These are phyloP conservation scores for Dillenia turbinata DNA, from an alignment of 164 flowering plant species.

Conservation along the genomic window DNA sequence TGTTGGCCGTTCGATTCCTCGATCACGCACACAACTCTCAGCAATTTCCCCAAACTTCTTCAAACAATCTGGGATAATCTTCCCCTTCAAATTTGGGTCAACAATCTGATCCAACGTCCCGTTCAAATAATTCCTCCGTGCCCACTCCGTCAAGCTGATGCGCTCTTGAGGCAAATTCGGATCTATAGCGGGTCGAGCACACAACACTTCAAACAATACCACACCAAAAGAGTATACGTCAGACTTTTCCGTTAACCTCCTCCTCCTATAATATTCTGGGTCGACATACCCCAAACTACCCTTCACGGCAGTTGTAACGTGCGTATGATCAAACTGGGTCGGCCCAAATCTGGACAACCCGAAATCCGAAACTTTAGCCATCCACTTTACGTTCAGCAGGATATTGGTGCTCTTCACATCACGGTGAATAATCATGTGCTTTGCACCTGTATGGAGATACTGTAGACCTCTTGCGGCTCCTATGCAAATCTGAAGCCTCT, in stretches of 20 bases:
- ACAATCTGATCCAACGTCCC: slow-evolving; percentile 27
- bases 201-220: slow-evolving; percentile 18
- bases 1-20: slow-evolving; percentile 32
- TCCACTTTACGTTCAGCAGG: slow-evolving; percentile 27
- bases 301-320: slow-evolving; percentile 11
- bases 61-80: slow-evolving; percentile 30
- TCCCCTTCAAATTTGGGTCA: slow-evolving; percentile 30
- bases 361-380: slow-evolving; percentile 35
- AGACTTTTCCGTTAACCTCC: slow-evolving; percentile 6
- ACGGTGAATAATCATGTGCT: slow-evolving; percentile 31
- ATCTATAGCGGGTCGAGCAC: slow-evolving; percentile 16
- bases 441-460: slow-evolving; percentile 26
- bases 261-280: slow-evolving; percentile 8
- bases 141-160: slow-evolving; percentile 33
- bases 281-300: slow-evolving; percentile 25
- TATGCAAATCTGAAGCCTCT: slow-evolving; percentile 29
- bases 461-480: slow-evolving; percentile 33
- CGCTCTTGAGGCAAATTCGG: slow-evolving; percentile 5
- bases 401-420: slow-evolving; percentile 35
- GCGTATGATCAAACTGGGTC: not conserved
- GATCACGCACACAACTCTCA: slow-evolving; percentile 20
- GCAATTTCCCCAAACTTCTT: slow-evolving; percentile 27
- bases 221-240: slow-evolving; percentile 13
- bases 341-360: slow-evolving; percentile 25
- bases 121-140: slow-evolving; percentile 11